A percentile compares a stretch with the other conserved stretches of the same genome.
Conservation (phyloP, 768 basidiomycete genomes). For the Rhodocollybia butyracea region DNA sequence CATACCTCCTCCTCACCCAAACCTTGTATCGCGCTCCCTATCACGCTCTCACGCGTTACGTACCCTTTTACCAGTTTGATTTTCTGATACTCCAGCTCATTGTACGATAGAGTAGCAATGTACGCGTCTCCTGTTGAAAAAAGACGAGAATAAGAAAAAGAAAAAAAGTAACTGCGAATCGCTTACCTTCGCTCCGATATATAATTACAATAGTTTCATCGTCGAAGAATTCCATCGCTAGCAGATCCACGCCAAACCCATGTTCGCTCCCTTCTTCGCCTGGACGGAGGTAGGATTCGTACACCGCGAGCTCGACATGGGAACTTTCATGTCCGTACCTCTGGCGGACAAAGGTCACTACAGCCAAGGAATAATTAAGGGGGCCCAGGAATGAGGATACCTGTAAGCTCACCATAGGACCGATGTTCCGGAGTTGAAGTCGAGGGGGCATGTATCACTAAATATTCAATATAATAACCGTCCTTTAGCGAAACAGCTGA, state of each 20-base stretch:
- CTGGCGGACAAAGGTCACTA: slow-evolving; percentile 59
- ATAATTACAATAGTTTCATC: slow-evolving; percentile 65
- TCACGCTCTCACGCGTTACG: slow-evolving; percentile 70
- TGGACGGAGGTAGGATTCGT: slow-evolving; percentile 50
- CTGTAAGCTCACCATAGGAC: slow-evolving; percentile 42
- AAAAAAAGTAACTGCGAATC: slow-evolving; percentile 1
- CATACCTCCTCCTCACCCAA: slow-evolving; percentile 64
- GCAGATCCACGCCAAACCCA: slow-evolving; percentile 42
- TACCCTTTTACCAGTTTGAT: slow-evolving; percentile 39
- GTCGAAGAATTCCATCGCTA: slow-evolving; percentile 80
- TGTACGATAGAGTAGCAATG: slow-evolving; percentile 65
- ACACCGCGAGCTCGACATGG: slow-evolving; percentile 44
- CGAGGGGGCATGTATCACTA: slow-evolving; percentile 43
- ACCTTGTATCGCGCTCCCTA: slow-evolving; percentile 50
- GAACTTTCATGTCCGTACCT: slow-evolving; percentile 41
- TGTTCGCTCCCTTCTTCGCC: slow-evolving; percentile 34
- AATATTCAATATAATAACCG: slow-evolving; percentile 47
- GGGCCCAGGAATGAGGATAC: too few species aligned
- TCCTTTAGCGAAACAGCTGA: slow-evolving; percentile 17
- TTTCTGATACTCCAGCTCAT: slow-evolving; percentile 55
- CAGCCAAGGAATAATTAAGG: slow-evolving; percentile 7
- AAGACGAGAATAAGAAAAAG: neutral
- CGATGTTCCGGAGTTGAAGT: slow-evolving; percentile 33
- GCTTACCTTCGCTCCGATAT: slow-evolving; percentile 56
- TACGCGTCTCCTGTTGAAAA: slow-evolving; percentile 41